Base-by-base conservation (phyloP, 1,139 yeast species). In the Protomyces inouyei region DNA sequence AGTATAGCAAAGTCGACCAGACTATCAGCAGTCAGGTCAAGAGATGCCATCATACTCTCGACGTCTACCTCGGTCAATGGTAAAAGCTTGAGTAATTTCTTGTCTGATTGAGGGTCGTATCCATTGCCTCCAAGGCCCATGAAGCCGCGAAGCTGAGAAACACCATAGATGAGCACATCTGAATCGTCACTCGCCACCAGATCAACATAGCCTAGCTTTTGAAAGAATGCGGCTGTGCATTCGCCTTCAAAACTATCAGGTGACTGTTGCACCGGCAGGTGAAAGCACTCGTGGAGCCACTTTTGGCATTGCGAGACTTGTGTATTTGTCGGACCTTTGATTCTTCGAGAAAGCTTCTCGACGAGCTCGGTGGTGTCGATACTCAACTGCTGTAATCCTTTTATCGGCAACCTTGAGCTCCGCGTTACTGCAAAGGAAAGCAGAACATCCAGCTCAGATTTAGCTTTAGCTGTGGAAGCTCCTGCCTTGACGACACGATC, bases 111-210 rank as follows among this genome's bases (percentile, higher is more conserved):
- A 21, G 36, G 16, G 36, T 51, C 38, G 14, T 52, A 32, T 12
- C 36, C 45, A 51, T 52, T 43, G 52, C 43, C 43, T n/a, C 52
- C 57, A 4, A 59, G 54, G 14, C 55, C 35, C 57, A 52, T 64
- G 52, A 65, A 64, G 45, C 67, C 67, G 14, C 66, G 48, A 21
- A 65, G 38, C 64, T 52, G 60, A 6, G 65, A 60, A 12, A 57
- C 61, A 21, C 66, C 63, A 37, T 61, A 63, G 38, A 65, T 51
- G n/a, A 65, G 56, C 32, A 59, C 63, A 48, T 65, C 67, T 14
- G 66, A 52, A 12, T 65, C 67, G n/a, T 61, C 64, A 10, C 59
- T 54, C 3, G 64, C 64, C 18, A 60, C 64, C 18, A 16, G 46
- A 45, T 60, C 64, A 10, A 57, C 64, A 28, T 38, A 45, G 40